Percentiles rank a stretch among this genome's conserved stretches.
Evolutionary conservation across 2,329 filamentous ascomycete species (phyloP).

Genomic region (Cercospora berteroae): DNA sequence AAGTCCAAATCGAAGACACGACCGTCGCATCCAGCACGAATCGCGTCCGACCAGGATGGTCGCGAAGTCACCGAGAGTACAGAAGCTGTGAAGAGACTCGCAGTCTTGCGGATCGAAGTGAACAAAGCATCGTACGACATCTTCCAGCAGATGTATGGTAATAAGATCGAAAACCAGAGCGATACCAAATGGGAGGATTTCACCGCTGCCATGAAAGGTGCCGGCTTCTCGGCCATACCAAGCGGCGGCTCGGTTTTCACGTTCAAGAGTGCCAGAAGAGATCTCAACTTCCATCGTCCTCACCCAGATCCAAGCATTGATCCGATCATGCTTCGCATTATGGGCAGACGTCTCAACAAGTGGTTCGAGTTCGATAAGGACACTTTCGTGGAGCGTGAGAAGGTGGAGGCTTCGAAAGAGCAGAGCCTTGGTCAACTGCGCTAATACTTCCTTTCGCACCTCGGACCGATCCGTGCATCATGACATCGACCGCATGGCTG

Average conservation of each 20-base stretch:
- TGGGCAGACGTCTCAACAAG: slow-evolving; percentile 33
- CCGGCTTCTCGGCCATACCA: slow-evolving; percentile 19
- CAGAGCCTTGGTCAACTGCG: not conserved
- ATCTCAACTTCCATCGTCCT: slow-evolving; percentile 32
- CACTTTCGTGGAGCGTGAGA: slow-evolving; percentile 21
- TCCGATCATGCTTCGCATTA: slow-evolving; percentile 29
- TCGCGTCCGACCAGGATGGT: not conserved
- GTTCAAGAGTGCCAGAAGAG: slow-evolving; percentile 5
- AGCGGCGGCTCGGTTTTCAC: slow-evolving; percentile 22
- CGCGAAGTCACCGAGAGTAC: not conserved
- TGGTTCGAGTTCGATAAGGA: slow-evolving; percentile 33
- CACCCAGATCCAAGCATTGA: slow-evolving; percentile 33
- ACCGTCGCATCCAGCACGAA: not conserved
- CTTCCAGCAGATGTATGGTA: slow-evolving; percentile 5
- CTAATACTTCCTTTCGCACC: not conserved
- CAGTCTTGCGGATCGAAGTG: not conserved
- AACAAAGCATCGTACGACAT: not conserved
- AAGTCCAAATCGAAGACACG: slow-evolving; percentile 2
- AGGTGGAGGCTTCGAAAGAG: not conserved
- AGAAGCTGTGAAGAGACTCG: not conserved
- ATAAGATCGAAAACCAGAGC: not conserved
- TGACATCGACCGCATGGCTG: not conserved
- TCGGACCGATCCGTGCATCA: not conserved
- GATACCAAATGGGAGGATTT: slow-evolving; percentile 21
- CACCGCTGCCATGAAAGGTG: slow-evolving; percentile 20